Base-by-base conservation (phyloP, 208 protist genomes). In the Leishmania braziliensis region DNA sequence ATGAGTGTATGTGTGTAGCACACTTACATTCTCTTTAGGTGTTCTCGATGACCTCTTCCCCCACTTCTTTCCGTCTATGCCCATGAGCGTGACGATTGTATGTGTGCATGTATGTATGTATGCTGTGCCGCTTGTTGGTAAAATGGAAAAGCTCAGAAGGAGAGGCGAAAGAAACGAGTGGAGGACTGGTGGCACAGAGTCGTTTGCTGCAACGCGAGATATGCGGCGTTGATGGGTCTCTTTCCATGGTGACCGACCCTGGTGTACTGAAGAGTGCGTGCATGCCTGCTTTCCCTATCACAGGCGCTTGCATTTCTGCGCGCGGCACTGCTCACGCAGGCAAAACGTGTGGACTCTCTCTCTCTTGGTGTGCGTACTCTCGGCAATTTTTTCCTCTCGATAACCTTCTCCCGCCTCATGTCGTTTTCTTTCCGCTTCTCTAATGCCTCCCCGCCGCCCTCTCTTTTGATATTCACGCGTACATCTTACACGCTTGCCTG, bases 351-450 rank as follows among this genome's bases (percentile, higher is more conserved):
- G 29, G 2, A 33, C 62, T 43, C 62, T 39, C 12, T 68, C n/a
- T 29, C 58, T 29, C 58, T n/a, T 63, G 23, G 29, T 39, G 62
- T 43, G 62, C 29, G 18, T 20, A 4, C 8, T 39, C 10, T n/a
- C 16, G 43, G 8, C 80, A 83, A 50, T 14, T 18, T 29, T 68
- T 68, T 14, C 12, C 29, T 26, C 29, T 43, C 53, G 62, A n/a
- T 29, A 2, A 8, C 26, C 26, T 60, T 29, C 77, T 46, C 8
- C 76, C 62, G 78, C 75, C 3, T 70, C 54, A 74, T 73, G 80
- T 80, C 23, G 5, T 65, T 16, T 75, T 81, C 77, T 77, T 80
- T 63, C 69, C 50, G 54, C 62, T 70, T 26, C 29, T 80, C 23
- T 62, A 6, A 46, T 58, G 14, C 58, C 51, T 78, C 16, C 54